Conservation (phyloP, 192 early-diverging fungal genomes). For the Piromyces finnis region DNA sequence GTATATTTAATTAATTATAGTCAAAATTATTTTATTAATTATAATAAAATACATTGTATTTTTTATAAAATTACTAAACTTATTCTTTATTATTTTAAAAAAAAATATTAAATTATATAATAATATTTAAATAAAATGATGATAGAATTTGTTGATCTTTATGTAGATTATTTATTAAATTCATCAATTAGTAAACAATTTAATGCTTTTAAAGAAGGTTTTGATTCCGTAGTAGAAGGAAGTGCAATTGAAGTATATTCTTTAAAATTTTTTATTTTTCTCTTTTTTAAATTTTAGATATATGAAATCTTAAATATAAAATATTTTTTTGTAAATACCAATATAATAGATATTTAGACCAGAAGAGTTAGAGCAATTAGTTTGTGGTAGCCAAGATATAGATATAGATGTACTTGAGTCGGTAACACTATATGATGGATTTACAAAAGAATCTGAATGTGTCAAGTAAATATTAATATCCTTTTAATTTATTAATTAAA, state of each 20-base stretch:
- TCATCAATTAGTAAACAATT: conserved; percentile 48
- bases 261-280: too few relatives aligned
- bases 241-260: conserved; percentile 60
- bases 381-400: conserved; percentile 68
- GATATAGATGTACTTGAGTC: conserved; percentile 66
- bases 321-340: too few relatives aligned
- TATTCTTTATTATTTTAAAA: too few relatives aligned
- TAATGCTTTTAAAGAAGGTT: conserved; percentile 62
- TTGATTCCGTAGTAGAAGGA: conserved; percentile 69
- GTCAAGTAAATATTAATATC: conserved; percentile 24
- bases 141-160: conserved; percentile 60
- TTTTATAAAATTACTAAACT: too few relatives aligned
- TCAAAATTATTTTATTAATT: too few relatives aligned
- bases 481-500: too few relatives aligned
- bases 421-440: conserved; percentile 75
- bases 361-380: conserved; percentile 73
- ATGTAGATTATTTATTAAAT: conserved; percentile 63
- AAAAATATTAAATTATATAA: too few relatives aligned
- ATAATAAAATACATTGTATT: too few relatives aligned
- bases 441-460: conserved; percentile 31
- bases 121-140: conserved; percentile 30
- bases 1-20: conserved; percentile 6
- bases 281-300: too few relatives aligned
- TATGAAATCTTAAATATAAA: too few relatives aligned
- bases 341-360: conserved; percentile 66